phyloP scores from a whole-genome alignment of 805 yeast genomes.

The Pichia cabralensis region DNA sequence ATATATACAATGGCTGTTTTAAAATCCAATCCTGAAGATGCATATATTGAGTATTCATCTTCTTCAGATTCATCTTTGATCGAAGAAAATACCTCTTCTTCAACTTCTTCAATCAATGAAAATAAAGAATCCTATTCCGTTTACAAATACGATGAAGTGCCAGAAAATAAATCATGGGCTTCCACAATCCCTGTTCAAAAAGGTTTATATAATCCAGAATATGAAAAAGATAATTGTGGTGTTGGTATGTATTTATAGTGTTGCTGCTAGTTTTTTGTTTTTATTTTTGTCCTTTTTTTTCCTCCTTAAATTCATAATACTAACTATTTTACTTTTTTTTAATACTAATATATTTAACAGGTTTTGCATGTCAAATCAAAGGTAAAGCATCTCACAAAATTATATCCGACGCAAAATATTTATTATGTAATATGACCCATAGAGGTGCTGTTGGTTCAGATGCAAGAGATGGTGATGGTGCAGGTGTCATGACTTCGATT shows the following conservation, averaged over 20 bases:
- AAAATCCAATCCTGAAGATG: slow-evolving; percentile 22
- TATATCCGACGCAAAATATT: slow-evolving; percentile 77
- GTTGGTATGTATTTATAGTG: slow-evolving; percentile 40
- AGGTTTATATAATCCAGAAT: slow-evolving; percentile 89
- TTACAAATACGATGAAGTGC: slow-evolving; percentile 63
- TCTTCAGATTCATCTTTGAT: neutral
- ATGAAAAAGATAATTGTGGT: slow-evolving; percentile 96
- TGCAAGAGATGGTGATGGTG: slow-evolving; percentile 98
- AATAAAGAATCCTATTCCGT: slow-evolving; percentile 27
- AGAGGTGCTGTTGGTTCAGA: slow-evolving; percentile 97
- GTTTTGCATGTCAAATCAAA: slow-evolving; percentile 90
- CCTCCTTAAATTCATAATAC: neutral
- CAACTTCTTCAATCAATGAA: neutral
- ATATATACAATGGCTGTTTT: slow-evolving; percentile 14
- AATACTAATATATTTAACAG: slow-evolving; percentile 2
- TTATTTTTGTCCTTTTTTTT: neutral
- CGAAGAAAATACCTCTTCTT: neutral
- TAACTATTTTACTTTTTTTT: neutral
- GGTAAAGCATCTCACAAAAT: slow-evolving; percentile 84
- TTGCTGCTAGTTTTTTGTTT: neutral
- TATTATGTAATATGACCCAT: slow-evolving; percentile 96
- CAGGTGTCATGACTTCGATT: slow-evolving; percentile 88
- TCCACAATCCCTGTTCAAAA: slow-evolving; percentile 73
- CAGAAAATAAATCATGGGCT: slow-evolving; percentile 87
- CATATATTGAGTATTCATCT: slow-evolving; percentile 13